Percentiles rank a stretch among this genome's conserved stretches.
Evolutionary conservation across 108 stramenopile genomes (phyloP).

Genomic region (Pseudonitzschia multiseries): DNA sequence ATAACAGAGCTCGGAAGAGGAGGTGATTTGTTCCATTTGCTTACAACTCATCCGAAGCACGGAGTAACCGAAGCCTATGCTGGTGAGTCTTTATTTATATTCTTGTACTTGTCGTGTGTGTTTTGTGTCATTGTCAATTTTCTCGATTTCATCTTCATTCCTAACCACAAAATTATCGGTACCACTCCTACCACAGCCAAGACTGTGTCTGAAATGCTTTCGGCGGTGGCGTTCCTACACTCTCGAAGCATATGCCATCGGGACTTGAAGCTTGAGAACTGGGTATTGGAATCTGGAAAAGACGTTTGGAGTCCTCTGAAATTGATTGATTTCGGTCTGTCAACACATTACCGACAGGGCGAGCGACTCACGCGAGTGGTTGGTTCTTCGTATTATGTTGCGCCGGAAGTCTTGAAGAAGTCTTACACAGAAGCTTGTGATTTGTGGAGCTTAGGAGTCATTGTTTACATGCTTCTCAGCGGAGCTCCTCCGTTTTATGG

Average conservation of each 20-base stretch:
- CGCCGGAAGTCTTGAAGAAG: slow-evolving; percentile 97
- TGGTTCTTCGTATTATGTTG: slow-evolving; percentile 95
- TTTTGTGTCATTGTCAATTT: too few relatives aligned
- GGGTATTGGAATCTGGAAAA: slow-evolving; percentile 90
- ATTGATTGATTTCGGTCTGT: slow-evolving; percentile 94
- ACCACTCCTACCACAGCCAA: too few relatives aligned
- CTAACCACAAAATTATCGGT: too few relatives aligned
- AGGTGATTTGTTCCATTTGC: slow-evolving; percentile 88
- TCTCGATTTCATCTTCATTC: too few relatives aligned
- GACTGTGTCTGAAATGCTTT: slow-evolving; percentile 90
- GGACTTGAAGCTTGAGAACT: slow-evolving; percentile 95
- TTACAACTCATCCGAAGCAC: slow-evolving; percentile 92
- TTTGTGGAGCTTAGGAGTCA: slow-evolving; percentile 93
- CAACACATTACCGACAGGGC: slow-evolving; percentile 89
- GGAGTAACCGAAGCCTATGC: slow-evolving; percentile 92
- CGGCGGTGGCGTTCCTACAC: slow-evolving; percentile 94
- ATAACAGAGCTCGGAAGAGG: slow-evolving; percentile 91
- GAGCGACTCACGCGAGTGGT: slow-evolving; percentile 86
- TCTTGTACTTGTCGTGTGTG: too few relatives aligned
- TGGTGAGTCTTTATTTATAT: slow-evolving; percentile 57
- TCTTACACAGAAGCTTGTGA: slow-evolving; percentile 96
- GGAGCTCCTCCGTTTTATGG: slow-evolving; percentile 94
- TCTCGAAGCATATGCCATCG: slow-evolving; percentile 86
- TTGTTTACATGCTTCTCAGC: slow-evolving; percentile 89
- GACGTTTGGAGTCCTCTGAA: slow-evolving; percentile 90